Evolutionary conservation across 139 green algal genomes (phyloP).

Genomic region (Yamagishiella unicocca): DNA sequence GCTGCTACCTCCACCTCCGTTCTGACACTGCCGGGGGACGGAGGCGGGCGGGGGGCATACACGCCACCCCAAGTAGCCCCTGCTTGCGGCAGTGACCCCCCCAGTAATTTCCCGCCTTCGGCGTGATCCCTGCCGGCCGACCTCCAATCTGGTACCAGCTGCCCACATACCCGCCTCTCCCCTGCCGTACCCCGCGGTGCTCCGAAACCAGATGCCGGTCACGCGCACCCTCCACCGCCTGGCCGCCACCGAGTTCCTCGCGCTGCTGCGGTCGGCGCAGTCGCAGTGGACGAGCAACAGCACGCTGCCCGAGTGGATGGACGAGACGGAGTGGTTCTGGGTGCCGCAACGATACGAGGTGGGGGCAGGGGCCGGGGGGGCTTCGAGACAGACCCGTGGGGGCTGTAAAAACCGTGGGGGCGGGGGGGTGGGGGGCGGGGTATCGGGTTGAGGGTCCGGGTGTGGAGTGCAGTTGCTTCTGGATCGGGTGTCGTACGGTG

Average conservation of each 20-base stretch:
- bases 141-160: not conserved
- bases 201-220: constrained; percentile 48
- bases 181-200: not conserved
- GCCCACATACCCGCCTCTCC: not conserved
- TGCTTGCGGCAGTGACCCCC: too few species aligned
- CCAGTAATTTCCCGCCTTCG: too few species aligned
- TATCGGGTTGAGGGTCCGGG: not conserved
- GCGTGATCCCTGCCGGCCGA: too few species aligned
- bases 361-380: not conserved
- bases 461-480: not conserved
- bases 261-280: constrained; percentile 49
- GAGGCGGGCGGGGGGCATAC: too few species aligned
- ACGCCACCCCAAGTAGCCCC: too few species aligned
- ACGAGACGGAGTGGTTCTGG: constrained; percentile 72
- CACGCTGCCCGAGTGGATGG: constrained; percentile 56
- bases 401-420: not conserved
- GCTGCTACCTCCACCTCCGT: too few species aligned
- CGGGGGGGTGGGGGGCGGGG: not conserved
- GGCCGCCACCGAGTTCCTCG: constrained; percentile 49
- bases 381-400: not conserved
- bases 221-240: constrained; percentile 54
- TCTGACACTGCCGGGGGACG: too few species aligned
- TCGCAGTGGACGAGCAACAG: constrained; percentile 15
- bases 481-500: too few species aligned
- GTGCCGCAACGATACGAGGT: constrained; percentile 57